Evolutionary conservation across 805 yeast species (phyloP).

Genomic region (Kodamaea lidongshanica): DNA sequence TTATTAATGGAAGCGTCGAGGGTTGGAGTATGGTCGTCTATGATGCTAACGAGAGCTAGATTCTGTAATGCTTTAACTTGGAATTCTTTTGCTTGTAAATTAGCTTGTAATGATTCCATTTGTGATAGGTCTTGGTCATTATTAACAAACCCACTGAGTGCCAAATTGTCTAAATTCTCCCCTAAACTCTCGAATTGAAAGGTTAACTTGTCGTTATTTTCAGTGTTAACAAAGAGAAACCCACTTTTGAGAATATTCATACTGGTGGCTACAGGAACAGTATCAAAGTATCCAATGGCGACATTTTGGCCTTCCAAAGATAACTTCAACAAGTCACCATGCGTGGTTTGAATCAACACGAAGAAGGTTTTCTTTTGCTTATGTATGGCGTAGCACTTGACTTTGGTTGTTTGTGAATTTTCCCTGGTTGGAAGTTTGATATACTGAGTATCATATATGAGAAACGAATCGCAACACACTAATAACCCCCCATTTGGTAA

Average conservation of each 20-base stretch:
- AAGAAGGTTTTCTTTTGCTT: slow-evolving; percentile 59
- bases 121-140: too few relatives aligned
- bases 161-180: slow-evolving; percentile 40
- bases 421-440: slow-evolving; percentile 53
- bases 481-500: slow-evolving; percentile 77
- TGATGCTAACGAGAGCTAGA: slow-evolving; percentile 49
- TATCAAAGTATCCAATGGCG: slow-evolving; percentile 66
- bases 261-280: slow-evolving; percentile 54
- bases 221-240: slow-evolving; percentile 61
- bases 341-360: slow-evolving; percentile 58
- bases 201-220: slow-evolving; percentile 56
- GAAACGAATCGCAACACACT: slow-evolving; percentile 46
- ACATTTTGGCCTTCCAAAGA: slow-evolving; percentile 42
- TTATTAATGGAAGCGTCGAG: slow-evolving; percentile 19
- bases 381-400: slow-evolving; percentile 60
- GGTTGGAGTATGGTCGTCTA: slow-evolving; percentile 50
- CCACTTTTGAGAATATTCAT: slow-evolving; percentile 69
- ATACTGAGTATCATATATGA: slow-evolving; percentile 46
- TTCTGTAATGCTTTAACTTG: slow-evolving; percentile 40
- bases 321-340: slow-evolving; percentile 70
- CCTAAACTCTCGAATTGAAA: slow-evolving; percentile 79
- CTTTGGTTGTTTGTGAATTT: slow-evolving; percentile 18
- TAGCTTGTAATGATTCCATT: too few relatives aligned
- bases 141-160: too few relatives aligned
- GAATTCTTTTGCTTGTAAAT: background rate